A percentile compares a stretch with the other conserved stretches of the same genome.
These are phyloP conservation scores for Thalassiosira profunda DNA, from an alignment of 108 stramenopile species.

Conservation along the genomic window DNA sequence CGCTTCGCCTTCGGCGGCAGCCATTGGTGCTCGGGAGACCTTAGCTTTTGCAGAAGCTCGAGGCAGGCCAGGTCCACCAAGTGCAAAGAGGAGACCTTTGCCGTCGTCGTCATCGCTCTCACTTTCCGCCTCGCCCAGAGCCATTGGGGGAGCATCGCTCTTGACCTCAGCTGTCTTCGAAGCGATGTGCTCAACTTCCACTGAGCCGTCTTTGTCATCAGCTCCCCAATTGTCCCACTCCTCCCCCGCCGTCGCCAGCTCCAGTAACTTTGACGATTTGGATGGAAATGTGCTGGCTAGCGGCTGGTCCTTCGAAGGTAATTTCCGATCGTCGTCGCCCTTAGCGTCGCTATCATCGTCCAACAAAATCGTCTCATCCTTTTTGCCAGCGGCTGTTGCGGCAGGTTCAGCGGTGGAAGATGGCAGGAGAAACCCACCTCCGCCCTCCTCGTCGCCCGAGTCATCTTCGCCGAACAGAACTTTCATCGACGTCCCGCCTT, in stretches of 20 bases:
- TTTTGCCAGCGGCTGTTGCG: background rate
- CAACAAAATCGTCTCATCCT: slow-evolving; percentile 4
- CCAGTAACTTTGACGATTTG: slow-evolving; percentile 5
- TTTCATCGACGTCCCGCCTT: slow-evolving; percentile 18
- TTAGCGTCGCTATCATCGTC: slow-evolving; percentile 3
- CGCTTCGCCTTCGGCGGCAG: background rate
- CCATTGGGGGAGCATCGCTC: slow-evolving; percentile 38
- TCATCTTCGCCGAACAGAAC: slow-evolving; percentile 45
- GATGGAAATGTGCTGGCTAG: background rate
- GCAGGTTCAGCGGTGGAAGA: background rate
- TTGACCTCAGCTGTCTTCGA: slow-evolving; percentile 29
- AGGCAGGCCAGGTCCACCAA: too few species aligned
- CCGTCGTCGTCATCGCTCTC: slow-evolving; percentile 30
- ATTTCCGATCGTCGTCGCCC: background rate
- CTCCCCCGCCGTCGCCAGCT: slow-evolving; percentile 28
- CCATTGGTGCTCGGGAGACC: too few species aligned
- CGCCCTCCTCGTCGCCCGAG: slow-evolving; percentile 10
- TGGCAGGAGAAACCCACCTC: slow-evolving; percentile 41
- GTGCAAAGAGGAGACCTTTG: too few species aligned
- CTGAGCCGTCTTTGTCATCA: background rate
- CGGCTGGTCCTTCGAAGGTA: background rate
- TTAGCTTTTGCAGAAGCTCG: too few species aligned
- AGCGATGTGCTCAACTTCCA: background rate
- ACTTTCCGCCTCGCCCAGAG: slow-evolving; percentile 42
- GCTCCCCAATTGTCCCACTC: slow-evolving; percentile 42